These are phyloP conservation scores for Carallia pectinifolia DNA, from an alignment of 345 rosid species.

Conservation along the genomic window DNA sequence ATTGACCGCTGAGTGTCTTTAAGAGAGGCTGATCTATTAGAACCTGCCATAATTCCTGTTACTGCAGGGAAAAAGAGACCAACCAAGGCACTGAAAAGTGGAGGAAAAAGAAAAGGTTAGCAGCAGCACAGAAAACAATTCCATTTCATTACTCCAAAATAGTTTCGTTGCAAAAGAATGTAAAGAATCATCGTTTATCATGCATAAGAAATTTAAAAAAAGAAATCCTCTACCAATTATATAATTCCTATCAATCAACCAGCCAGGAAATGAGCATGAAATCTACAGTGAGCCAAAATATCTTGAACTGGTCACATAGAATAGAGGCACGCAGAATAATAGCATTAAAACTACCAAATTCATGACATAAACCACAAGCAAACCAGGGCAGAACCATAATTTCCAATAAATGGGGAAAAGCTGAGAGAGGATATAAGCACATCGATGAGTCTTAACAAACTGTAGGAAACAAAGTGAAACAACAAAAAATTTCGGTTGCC, in stretches of 20 bases:
- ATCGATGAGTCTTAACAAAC: too few species aligned
- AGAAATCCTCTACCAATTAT: too few species aligned
- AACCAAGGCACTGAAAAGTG: slow-evolving; percentile 69
- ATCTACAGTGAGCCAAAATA: neutral
- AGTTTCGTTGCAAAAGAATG: neutral
- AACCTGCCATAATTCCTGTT: slow-evolving; percentile 99
- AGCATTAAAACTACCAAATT: slow-evolving; percentile 1
- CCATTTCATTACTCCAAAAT: neutral
- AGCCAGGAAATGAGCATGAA: too few species aligned
- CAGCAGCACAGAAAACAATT: slow-evolving; percentile 9
- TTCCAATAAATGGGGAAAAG: too few species aligned
- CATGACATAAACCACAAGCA: slow-evolving; percentile 8
- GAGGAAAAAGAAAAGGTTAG: slow-evolving; percentile 1
- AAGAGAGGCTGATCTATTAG: slow-evolving; percentile 92
- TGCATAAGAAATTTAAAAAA: too few species aligned
- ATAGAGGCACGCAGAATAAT: neutral
- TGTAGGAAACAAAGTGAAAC: too few species aligned
- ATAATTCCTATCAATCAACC: neutral
- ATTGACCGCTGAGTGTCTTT: slow-evolving; percentile 98
- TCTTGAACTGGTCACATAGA: slow-evolving; percentile 2
- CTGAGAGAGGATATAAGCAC: too few species aligned
- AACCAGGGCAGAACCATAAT: neutral
- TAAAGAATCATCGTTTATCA: neutral
- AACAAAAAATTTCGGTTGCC: too few species aligned
- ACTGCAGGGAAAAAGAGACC: slow-evolving; percentile 99